Base-by-base conservation (phyloP, 2,329 filamentous ascomycete species). In the Verticillium alfalfae region DNA sequence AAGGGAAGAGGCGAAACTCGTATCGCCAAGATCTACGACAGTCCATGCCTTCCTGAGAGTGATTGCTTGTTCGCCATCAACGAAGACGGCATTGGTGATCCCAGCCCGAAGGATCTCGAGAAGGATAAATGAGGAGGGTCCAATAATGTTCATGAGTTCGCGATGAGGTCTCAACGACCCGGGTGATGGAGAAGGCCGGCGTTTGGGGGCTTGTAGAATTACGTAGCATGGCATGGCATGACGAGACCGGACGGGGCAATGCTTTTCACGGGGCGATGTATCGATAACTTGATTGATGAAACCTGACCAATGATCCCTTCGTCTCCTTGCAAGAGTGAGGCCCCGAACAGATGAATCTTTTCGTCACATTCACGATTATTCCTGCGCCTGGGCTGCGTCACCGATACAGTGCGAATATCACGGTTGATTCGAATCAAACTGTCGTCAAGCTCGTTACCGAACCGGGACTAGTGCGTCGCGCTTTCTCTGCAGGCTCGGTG, bases 11-110 rank as follows among this genome's bases (percentile, higher is more conserved):
- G 86, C 36, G 95, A 99, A 81, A 99, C 95, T 26, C 87, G 95
- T 79, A 92, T 99, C 67, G 97, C 95, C 79, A 99, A 98, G 82
- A 99, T 99, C 65, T 99, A 99, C 73, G 96, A 99, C 77, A 98
- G 93, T 69, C 95, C 95, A 2, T 99, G 95, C 76, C 79, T 99
- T 66, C 95, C 95, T 0, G 95, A 99, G 78, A 96, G 92, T 70
- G 96, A 99, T 75, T 96, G 92, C 72, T 78, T 98, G 68, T 99
- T 99, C 78, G 94, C 95, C 56, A 99, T 99, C 73, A 92, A 92
- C 62, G 96, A 98, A 76, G 93, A 97, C 73, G 95, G 95, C 54
- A 99, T 99, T 71, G 92, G 92, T 34, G 95, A 99, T 73, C 95
- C 95, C 55, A 91, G 89, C 63, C 94, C 95, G 56, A 99, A 99